Base-by-base conservation (phyloP, 2,329 filamentous ascomycete genomes). In the Xylaria sp. region DNA sequence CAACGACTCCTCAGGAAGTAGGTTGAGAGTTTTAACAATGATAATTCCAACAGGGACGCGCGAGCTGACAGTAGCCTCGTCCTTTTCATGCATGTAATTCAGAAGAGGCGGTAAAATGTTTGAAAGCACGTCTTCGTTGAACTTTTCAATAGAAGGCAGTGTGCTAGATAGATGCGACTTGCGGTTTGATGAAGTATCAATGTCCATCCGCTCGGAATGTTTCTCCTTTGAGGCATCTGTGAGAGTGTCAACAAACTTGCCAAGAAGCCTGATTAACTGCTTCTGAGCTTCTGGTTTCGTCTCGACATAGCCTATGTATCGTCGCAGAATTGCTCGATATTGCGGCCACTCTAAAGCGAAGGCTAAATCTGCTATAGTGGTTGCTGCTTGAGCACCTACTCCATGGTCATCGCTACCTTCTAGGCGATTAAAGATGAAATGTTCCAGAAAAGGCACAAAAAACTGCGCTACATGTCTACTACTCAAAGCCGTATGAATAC, bases 31-130 rank as follows among this genome's bases (percentile, higher is more conserved):
- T 79, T 97, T 97, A 69, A 97, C 92, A 51, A 95, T 88, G 32
- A 96, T 93, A 42, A 98, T 88, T 30, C 94, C 94, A 4, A 97
- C 92, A 0, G 95, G 94, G 39, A 98, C 91, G 78, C 96, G 93
- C 61, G 96, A 88, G 81, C 94, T 97, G 79, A 99, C 95, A 58
- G 94, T 94, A 0, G 93, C 90, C 78, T 99, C 96, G 71, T 98
- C 93, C 79, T 98, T 98, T 75, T 97, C 90, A 75, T 98, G 94
- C 32, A 98, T 87, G 77, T 97, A 96, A 54, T 89, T 88, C n/a
- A 91, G 86, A 36, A 99, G 82, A 19, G 92, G 88, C 0, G 95
- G 93, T 45, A 97, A 82, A 74, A 97, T 92, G 69, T 90, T 90
- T 21, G 88, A 87, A 48, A 88, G 86, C 61, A 98, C 84, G 73